phyloP scores from a whole-genome alignment of 2,329 filamentous ascomycete species.

The Rhinocladiella similis region DNA sequence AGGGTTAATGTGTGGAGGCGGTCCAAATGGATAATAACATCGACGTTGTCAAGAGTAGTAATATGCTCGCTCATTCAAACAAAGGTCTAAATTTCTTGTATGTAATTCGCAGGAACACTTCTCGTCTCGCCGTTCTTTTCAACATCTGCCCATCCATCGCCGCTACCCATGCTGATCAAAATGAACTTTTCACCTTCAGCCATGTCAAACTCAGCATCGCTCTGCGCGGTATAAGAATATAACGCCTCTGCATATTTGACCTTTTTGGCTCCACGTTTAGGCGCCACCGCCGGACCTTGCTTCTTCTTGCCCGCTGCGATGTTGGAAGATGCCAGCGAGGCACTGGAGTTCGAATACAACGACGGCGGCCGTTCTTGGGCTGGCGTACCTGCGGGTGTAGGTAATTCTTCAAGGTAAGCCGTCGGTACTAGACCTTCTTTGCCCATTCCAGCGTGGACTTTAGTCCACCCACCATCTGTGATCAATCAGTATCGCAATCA shows the following conservation, averaged over 20 bases:
- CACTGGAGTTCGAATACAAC: conserved; percentile 74
- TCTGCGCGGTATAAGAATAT: conserved; percentile 87
- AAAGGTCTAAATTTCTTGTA: conserved; percentile 63
- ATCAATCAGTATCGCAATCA: conserved; percentile 16
- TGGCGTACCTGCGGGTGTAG: conserved; percentile 38
- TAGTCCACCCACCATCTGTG: conserved; percentile 89
- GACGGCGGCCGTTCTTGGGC: conserved; percentile 62
- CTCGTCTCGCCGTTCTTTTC: conserved; percentile 78
- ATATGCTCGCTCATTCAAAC: not conserved
- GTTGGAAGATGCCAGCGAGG: conserved; percentile 61
- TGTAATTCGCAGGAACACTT: conserved; percentile 92
- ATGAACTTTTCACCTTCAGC: conserved; percentile 87
- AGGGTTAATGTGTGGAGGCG: too few relatives aligned
- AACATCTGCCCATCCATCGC: conserved; percentile 96
- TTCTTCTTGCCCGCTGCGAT: conserved; percentile 60
- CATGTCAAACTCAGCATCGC: conserved; percentile 87
- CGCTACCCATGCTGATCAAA: conserved; percentile 79
- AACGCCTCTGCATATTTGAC: conserved; percentile 88
- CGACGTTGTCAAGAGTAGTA: not conserved
- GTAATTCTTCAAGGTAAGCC: conserved; percentile 73
- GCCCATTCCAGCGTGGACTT: conserved; percentile 67
- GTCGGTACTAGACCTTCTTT: conserved; percentile 85
- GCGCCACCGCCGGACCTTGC: conserved; percentile 88
- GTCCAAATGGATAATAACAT: not conserved
- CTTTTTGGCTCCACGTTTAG: conserved; percentile 87